These are phyloP conservation scores for Lepidium aucheri DNA, from an alignment of 345 rosid genomes.

Conservation along the genomic window DNA sequence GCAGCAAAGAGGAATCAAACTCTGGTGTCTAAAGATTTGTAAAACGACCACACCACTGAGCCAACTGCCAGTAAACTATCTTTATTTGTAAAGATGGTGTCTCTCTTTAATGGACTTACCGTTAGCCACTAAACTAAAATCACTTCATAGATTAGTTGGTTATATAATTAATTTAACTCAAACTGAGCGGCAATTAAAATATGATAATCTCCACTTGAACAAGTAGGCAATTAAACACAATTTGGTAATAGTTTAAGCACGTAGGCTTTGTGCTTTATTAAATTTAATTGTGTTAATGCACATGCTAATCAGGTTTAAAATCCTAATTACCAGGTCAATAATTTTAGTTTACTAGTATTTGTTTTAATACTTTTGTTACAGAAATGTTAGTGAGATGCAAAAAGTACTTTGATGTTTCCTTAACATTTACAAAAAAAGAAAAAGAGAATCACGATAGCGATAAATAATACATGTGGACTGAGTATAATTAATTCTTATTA, in stretches of 20 bases:
- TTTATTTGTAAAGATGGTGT: too few relatives aligned
- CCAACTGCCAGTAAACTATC: too few relatives aligned
- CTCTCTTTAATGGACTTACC: too few relatives aligned
- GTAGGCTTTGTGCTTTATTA: background rate
- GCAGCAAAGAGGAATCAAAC: too few relatives aligned
- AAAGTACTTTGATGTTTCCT: background rate
- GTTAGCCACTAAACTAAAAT: too few relatives aligned
- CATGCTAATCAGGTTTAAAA: constrained; percentile 18
- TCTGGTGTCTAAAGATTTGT: too few relatives aligned
- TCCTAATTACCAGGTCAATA: background rate
- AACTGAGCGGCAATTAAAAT: background rate
- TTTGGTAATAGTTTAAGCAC: constrained; percentile 22
- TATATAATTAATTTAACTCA: background rate
- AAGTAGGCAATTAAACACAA: constrained; percentile 19
- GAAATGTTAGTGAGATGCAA: background rate
- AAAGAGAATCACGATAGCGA: background rate
- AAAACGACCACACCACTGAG: too few relatives aligned
- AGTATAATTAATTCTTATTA: constrained; percentile 6
- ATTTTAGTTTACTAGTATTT: background rate
- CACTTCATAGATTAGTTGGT: too few relatives aligned
- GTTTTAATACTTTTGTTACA: background rate
- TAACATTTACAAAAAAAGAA: background rate
- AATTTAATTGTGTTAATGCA: background rate
- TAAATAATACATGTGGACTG: background rate
- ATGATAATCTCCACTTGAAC: constrained; percentile 27